Evolutionary conservation across 2,329 filamentous ascomycete species (phyloP), one percentile per base, ranked within the genome.

Genomic region (Dactylella cylindrospora): DNA sequence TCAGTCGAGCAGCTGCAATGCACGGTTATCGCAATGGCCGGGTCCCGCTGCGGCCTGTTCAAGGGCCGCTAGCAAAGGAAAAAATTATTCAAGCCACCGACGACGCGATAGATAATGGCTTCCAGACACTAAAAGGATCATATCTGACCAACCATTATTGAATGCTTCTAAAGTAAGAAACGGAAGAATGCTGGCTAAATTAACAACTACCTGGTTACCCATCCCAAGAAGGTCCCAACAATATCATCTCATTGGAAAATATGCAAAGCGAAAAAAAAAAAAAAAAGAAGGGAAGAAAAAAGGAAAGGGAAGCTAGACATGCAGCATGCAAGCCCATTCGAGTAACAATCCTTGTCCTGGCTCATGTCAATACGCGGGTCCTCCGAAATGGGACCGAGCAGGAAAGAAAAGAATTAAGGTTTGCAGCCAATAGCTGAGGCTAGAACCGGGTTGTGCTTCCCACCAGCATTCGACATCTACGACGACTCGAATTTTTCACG

Each of bases 141-240:
- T 20, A 20, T 9, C 36, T 6, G 36, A 40, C 36, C 10, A 19
- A 28, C 46, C 23, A 22, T 15, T 33, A 22, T 41, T 49, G 20
- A 46, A 47, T 22, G 41, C 55, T 61, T 49, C 57, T 62, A 62
- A 62, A 47, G 50, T 53, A 62, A 62, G 57, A 23, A 62, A 62
- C 50, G 57, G 57, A 53, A 54, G 57, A 62, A 62, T 62, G 57
- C 57, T 62, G 57, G 57, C 50, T 62, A 54, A 61, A 62, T 54
- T 62, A n/a, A 43, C 55, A 40, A 15, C 43, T 41, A 41, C 55
- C 55, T 52, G 41, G 55, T 53, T 53, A 51, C 25, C 53, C 25
- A 33, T 26, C 13, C n/a, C n/a, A n/a, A n/a, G n/a, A n/a, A n/a
- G n/a, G n/a, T n/a, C n/a, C n/a, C 8, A 41, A 36, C 22, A 41